Evolutionary conservation across 1,139 yeast species (phyloP), one percentile per base, ranked within the genome.

Genomic region (Diutina ranongensis): DNA sequence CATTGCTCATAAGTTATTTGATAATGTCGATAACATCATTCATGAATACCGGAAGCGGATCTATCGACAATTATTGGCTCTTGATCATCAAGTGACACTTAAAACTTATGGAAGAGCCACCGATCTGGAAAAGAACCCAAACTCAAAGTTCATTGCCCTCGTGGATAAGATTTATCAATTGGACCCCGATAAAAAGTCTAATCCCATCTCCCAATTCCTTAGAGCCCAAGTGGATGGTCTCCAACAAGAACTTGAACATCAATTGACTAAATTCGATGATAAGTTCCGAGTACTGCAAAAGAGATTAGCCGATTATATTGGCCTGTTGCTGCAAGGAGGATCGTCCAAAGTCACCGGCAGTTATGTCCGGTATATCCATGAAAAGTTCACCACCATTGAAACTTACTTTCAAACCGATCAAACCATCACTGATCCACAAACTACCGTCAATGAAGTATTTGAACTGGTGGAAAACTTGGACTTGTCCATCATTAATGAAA

Each of bases 121-220:
- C 2, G 42, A 38, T 16, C 42, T 38, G 42, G 42, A 38, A 16
- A 47, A 47, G 31, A 46, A 49, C 20, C 52, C 49, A 51, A 53
- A 51, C 46, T 54, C 58, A 12, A 71, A 72, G 45, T 80, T 80
- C 55, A 63, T 81, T 35, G 71, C 73, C 12, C 62, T 78, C 19
- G 75, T 84, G 27, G 72, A 75, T 40, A 77, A 75, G 52, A 63
- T 85, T 32, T 63, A 81, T 46, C 66, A 64, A 47, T 52, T 67
- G 46, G 60, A 63, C 32, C 48, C 46, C 20, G 38, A 38, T 44
- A 36, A 46, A 15, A 72, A 67, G 41, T 79, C 76, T 48, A 82
- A 78, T 54, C 94, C 94, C 1, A 78, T 82, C 16, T 61, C 67
- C 45, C 78, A 73, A 44, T 83, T 87, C 76, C 58, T 70, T 46